These are phyloP conservation scores for Zymoseptoria crescenta DNA, from an alignment of 2,329 filamentous ascomycete species.

Conservation along the genomic window DNA sequence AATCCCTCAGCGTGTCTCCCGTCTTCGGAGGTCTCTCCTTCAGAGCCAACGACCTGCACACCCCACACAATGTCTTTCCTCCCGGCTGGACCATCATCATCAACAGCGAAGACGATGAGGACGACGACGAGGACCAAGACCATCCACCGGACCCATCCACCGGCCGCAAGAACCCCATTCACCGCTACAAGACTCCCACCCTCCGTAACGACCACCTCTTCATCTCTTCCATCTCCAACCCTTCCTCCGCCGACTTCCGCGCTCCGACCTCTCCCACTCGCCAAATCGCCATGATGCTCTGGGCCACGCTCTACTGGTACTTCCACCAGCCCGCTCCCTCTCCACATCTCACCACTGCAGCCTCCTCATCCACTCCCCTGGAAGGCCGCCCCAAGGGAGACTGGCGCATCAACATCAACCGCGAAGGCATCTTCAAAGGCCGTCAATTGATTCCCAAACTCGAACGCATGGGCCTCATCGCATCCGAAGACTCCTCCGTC, in stretches of 20 bases:
- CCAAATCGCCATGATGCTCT: conserved; percentile 94
- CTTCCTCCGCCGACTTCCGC: conserved; percentile 71
- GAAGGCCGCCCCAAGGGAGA: conserved; percentile 70
- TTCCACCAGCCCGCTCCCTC: conserved; percentile 78
- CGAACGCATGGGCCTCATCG: conserved; percentile 83
- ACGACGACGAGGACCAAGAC: conserved; percentile 23
- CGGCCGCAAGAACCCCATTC: conserved; percentile 38
- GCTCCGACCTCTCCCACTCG: conserved; percentile 72
- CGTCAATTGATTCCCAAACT: conserved; percentile 80
- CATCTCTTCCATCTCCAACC: conserved; percentile 85
- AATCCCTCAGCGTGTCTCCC: conserved; percentile 69
- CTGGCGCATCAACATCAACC: conserved; percentile 76
- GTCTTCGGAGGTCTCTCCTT: conserved; percentile 91
- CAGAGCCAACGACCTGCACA: conserved; percentile 68
- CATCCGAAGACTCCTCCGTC: conserved; percentile 66
- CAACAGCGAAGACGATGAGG: conserved; percentile 54
- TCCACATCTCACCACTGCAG: conserved; percentile 53
- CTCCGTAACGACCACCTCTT: conserved; percentile 74
- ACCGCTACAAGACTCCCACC: conserved; percentile 67
- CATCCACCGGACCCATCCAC: conserved; percentile 9
- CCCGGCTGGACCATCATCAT: conserved; percentile 86
- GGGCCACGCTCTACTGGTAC: conserved; percentile 93
- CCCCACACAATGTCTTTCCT: conserved; percentile 64
- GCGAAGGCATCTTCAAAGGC: conserved; percentile 80
- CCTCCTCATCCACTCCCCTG: conserved; percentile 56